Evolutionary conservation across 805 yeast species (phyloP).

Genomic region (Myxozyma neglecta): DNA sequence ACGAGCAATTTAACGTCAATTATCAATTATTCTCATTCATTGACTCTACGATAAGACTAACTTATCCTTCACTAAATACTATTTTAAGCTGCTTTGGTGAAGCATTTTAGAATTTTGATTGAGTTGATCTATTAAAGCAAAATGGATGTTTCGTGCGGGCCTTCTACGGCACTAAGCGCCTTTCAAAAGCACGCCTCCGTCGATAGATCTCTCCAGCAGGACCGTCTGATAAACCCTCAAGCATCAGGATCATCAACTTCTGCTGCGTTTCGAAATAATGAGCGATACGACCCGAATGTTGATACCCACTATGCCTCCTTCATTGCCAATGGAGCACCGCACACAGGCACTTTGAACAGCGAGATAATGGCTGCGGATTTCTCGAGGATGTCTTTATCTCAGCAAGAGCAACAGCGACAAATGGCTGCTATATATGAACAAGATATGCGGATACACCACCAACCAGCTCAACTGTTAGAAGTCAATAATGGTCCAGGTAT

Average conservation of each 20-base stretch:
- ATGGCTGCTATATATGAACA: background rate
- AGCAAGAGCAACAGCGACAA: constrained; percentile 10
- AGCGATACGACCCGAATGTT: background rate
- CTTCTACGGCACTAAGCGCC: constrained; percentile 25
- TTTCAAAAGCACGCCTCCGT: constrained; percentile 22
- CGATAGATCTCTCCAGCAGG: constrained; percentile 27
- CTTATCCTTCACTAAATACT: too few species aligned
- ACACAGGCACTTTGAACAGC: background rate
- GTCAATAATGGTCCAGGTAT: background rate
- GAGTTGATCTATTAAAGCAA: background rate
- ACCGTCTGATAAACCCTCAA: constrained; percentile 5
- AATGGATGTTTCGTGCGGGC: constrained; percentile 30
- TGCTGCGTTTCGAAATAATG: background rate
- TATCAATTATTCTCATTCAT: too few species aligned
- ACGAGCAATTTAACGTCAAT: too few species aligned
- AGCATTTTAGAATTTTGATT: background rate
- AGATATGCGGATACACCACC: background rate
- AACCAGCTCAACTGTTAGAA: background rate
- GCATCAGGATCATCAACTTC: constrained; percentile 4
- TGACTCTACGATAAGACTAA: too few species aligned
- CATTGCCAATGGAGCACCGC: background rate
- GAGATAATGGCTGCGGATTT: constrained; percentile 8
- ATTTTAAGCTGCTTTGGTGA: background rate
- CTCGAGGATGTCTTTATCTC: constrained; percentile 5
- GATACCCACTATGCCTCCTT: constrained; percentile 19